A percentile compares a stretch with the other conserved stretches of the same genome.
Conservation (phyloP, 305 asterid species). For the Fraxinus baroniana region DNA sequence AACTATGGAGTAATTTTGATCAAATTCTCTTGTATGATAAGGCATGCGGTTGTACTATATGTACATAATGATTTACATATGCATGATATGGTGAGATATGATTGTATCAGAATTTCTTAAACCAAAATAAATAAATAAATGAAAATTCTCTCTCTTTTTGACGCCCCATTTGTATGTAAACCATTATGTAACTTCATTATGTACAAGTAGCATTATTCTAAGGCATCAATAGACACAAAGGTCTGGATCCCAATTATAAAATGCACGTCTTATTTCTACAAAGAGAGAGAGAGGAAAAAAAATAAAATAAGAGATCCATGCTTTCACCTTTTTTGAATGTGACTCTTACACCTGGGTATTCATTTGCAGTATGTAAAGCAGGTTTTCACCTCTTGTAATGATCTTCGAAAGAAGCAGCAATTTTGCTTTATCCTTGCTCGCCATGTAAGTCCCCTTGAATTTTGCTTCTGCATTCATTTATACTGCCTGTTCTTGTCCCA, state of each 20-base stretch:
- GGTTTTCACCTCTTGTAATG: slow-evolving; percentile 62
- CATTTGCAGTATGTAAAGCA: slow-evolving; percentile 83
- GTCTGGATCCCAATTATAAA: slow-evolving; percentile 9
- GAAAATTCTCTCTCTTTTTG: not conserved
- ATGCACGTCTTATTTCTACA: not conserved
- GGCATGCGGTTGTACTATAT: not conserved
- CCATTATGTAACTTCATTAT: not conserved
- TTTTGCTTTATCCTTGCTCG: slow-evolving; percentile 92
- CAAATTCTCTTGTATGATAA: not conserved
- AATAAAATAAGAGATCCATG: not conserved
- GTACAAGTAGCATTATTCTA: not conserved
- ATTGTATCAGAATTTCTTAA: no score
- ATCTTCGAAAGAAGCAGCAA: slow-evolving; percentile 66
- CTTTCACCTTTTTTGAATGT: not conserved
- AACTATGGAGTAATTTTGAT: not conserved
- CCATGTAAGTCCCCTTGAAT: slow-evolving; percentile 59
- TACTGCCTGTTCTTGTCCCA: not conserved
- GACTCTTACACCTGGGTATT: slow-evolving; percentile 23
- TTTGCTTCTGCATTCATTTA: slow-evolving; percentile 10
- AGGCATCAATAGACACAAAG: not conserved
- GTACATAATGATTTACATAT: not conserved
- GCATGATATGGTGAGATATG: not conserved
- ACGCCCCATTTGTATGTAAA: not conserved
- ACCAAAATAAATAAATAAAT: not conserved
- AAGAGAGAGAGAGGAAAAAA: no score